Evolutionary conservation across 177 flowering plant species (phyloP), one percentile per base, ranked within the genome.

Genomic region (Vitis hybrid): DNA sequence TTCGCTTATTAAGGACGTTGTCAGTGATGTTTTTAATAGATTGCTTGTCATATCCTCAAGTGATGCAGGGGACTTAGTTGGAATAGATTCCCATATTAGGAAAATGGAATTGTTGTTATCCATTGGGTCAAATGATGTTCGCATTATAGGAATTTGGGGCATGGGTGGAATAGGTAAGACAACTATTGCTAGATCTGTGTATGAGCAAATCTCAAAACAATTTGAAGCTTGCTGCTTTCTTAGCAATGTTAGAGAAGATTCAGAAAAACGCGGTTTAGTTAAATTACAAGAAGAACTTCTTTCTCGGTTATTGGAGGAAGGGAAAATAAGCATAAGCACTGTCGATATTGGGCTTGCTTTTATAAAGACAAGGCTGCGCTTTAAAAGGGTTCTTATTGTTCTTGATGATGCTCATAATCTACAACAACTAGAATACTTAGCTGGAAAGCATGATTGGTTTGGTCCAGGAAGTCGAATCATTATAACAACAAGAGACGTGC

Each of bases 151-250:
- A 58, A 69, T 74, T 1, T 65, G 18, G 22, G 75, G 70, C 1
- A 17, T 50, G 61, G 70, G 75, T 0, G 70, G 75, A n/a, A 57
- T 73, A 2, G 75, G 75, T 6, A 73, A 73, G 65, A 66, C 75
- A 59, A 73, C 65, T 11, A 24, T 73, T n/a, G 77, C 77, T 12
- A 55, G 58, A 51, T 60, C 56, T 15, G 3, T 49, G 15, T 69
- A 68, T n/a, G 64, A 74, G 6, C 13, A n/a, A 13, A 61, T 22
- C 1, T 13, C 10, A 44, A 1, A 49, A 8, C 5, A 20, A 11
- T 73, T 73, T 15, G 47, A 73, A 18, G 58, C 22, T 12, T 17
- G 66, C 50, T 14, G 76, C 50, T 73, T 73, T n/a, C 71, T 67
- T 12, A 2, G 38, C 1, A 55, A 73, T 62, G 44, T 67, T 15